Base-by-base conservation (phyloP, 2,329 filamentous ascomycete genomes). In the Phyllosticta citrichinensis region DNA sequence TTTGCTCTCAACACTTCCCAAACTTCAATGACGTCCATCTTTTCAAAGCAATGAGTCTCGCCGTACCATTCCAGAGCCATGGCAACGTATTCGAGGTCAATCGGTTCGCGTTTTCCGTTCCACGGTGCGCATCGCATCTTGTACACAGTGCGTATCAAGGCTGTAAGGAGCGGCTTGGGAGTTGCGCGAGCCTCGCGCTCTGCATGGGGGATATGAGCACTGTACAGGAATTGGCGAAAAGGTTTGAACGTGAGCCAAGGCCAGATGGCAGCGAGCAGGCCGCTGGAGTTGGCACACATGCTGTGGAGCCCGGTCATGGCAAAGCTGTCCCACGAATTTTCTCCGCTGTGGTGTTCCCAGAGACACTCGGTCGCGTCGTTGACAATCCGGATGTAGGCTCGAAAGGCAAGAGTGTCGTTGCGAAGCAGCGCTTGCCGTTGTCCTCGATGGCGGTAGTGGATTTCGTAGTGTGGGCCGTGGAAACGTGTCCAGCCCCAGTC, bases 401-500 rank as follows among this genome's bases (percentile, higher is more conserved):
- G 82, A 63, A 87, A 84, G 0, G 82, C 79, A 52, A 87, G 77
- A 50, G 81, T 84, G 66, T 87, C 84, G 64, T 84, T 76, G 35
- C 79, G 81, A 20, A 87, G 74, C 9, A 87, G 74, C 10, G 84
- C 79, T 67, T 83, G 79, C 35, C 82, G 79, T 66, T 85, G 81
- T 33, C 78, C 77, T 59, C 79, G 80, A 62, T 80, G 77, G n/a
- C 84, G 81, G 35, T 75, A 70, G 57, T 83, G 78, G 56, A 86
- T 82, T 53, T 84, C 77, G 63, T 82, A 80, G 72, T 81, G 82
- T 4, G 81, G 81, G 5, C 79, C 80, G 65, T 81, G 79, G 68
- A 85, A 86, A 62, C 83, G 80, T 35, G 81, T 83, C 83, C 83
- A 86, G 2, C 84, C 84, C 79, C 83, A 85, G 65, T 87, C 84